These are phyloP conservation scores for Solidago caesia DNA, from an alignment of 129 eudicot species.

Conservation along the genomic window DNA sequence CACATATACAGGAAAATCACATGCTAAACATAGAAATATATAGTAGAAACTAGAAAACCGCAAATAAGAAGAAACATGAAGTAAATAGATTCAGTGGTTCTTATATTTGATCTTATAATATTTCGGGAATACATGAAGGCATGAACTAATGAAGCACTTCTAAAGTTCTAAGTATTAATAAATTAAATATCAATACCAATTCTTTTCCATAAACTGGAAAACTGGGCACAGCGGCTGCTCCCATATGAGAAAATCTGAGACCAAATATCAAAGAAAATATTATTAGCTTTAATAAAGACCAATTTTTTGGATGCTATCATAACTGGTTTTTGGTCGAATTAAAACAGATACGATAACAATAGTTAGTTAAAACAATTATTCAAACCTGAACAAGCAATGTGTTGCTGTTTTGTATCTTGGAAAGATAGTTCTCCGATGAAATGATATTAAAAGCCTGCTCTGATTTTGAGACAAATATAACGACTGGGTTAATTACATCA, in stretches of 20 bases:
- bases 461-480: slow-evolving; percentile 40
- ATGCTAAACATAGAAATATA: neutral
- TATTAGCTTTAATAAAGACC: neutral
- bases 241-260: slow-evolving; percentile 74
- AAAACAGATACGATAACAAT: slow-evolving; percentile 10
- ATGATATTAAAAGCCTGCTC: slow-evolving; percentile 42
- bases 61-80: slow-evolving; percentile 7
- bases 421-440: slow-evolving; percentile 49
- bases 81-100: neutral
- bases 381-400: slow-evolving; percentile 71
- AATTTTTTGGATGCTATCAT: neutral
- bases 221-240: slow-evolving; percentile 68
- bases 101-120: no score
- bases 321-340: neutral
- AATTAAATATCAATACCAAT: slow-evolving; percentile 45
- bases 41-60: neutral
- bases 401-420: slow-evolving; percentile 48
- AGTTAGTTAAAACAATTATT: slow-evolving; percentile 3
- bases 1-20: slow-evolving; percentile 21
- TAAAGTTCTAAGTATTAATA: neutral
- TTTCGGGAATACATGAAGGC: no score
- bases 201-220: slow-evolving; percentile 60
- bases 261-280: neutral
- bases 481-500: slow-evolving; percentile 12
- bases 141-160: neutral